Percentiles rank a stretch among this genome's conserved stretches.
Conservation (phyloP, 148 eudicot genomes). For the Talinum fruticosum region DNA sequence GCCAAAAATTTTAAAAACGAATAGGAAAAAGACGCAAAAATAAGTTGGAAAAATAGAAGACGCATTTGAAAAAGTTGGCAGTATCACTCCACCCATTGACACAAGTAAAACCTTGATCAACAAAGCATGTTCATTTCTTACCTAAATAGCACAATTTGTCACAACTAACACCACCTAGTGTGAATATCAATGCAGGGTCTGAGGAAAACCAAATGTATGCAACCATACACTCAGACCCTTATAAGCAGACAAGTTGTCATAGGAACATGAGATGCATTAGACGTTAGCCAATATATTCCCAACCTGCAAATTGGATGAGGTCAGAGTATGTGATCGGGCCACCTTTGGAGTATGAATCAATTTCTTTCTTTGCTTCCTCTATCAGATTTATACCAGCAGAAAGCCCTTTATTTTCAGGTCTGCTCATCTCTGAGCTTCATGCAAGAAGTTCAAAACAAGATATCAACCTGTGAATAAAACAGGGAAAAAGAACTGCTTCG, state of each 20-base stretch:
- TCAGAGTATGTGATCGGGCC: conserved; percentile 86
- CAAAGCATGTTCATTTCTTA: neutral
- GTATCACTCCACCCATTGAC: neutral
- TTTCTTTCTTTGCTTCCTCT: conserved; percentile 84
- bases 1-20: no score
- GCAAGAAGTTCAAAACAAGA: conserved; percentile 35
- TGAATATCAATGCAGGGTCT: neutral
- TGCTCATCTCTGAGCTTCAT: conserved; percentile 93
- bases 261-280: neutral
- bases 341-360: conserved; percentile 85
- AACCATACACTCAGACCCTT: no score
- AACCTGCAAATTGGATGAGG: conserved; percentile 87
- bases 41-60: neutral
- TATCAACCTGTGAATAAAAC: conserved; percentile 16
- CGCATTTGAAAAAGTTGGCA: neutral
- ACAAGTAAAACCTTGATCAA: neutral
- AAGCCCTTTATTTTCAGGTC: conserved; percentile 91
- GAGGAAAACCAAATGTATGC: neutral
- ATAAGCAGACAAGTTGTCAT: no score
- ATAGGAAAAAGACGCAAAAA: neutral
- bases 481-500: neutral
- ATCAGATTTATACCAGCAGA: conserved; percentile 63
- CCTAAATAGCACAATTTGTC: neutral
- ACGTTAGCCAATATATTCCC: conserved; percentile 3
- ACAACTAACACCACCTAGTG: neutral